Percentiles rank a stretch among this genome's conserved stretches.
These are phyloP conservation scores for Candida khao-thaluensis DNA, from an alignment of 805 yeast genomes.

Conservation along the genomic window DNA sequence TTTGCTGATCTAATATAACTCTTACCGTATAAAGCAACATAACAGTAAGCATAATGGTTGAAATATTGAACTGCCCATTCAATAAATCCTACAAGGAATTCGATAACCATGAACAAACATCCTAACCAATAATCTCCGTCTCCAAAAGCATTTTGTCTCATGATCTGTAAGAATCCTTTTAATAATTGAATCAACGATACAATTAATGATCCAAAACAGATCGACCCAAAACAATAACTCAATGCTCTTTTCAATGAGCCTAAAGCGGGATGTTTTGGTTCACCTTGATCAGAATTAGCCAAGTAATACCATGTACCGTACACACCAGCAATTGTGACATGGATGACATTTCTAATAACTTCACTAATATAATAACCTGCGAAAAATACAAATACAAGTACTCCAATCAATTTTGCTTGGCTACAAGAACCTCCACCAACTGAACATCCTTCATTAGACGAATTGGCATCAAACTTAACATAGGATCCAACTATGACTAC, in stretches of 20 bases:
- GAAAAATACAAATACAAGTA: slow-evolving; percentile 71
- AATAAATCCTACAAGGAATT: slow-evolving; percentile 59
- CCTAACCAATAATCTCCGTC: slow-evolving; percentile 55
- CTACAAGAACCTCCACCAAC: slow-evolving; percentile 55
- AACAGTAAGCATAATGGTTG: slow-evolving; percentile 87
- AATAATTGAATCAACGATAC: slow-evolving; percentile 70
- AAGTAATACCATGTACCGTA: slow-evolving; percentile 92
- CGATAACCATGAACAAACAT: slow-evolving; percentile 52
- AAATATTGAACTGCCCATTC: slow-evolving; percentile 84
- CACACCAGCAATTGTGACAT: slow-evolving; percentile 77
- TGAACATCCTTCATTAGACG: slow-evolving; percentile 51
- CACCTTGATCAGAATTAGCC: slow-evolving; percentile 70
- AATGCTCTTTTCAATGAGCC: slow-evolving; percentile 79
- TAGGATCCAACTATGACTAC: slow-evolving; percentile 72
- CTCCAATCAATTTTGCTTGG: slow-evolving; percentile 60
- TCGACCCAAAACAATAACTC: slow-evolving; percentile 86
- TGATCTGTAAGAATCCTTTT: slow-evolving; percentile 50
- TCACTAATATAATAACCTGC: slow-evolving; percentile 84
- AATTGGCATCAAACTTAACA: slow-evolving; percentile 67
- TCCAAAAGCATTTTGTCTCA: slow-evolving; percentile 51
- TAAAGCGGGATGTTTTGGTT: slow-evolving; percentile 75
- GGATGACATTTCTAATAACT: slow-evolving; percentile 76
- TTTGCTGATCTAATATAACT: slow-evolving; percentile 72
- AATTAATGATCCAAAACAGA: slow-evolving; percentile 79
- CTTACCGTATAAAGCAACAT: slow-evolving; percentile 83